Base-by-base conservation (phyloP, 192 early-diverging fungal species). In the Backusella morwellensis region DNA sequence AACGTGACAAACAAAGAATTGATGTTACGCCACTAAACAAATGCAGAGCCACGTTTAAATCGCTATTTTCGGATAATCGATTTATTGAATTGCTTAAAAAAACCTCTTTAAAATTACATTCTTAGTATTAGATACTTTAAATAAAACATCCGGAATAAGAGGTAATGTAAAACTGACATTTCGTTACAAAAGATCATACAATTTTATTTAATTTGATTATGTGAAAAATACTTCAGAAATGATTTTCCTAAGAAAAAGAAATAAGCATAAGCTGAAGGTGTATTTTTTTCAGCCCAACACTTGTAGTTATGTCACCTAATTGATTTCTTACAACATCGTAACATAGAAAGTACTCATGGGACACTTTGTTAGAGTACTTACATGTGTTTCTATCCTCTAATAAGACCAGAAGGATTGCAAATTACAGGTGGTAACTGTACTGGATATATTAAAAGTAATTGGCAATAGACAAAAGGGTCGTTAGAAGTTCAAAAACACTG, bases 281-380 rank as follows among this genome's bases (percentile, higher is more conserved):
- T 88, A 88, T 66, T 79, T 74, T 32, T 15, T 77, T 85, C 23
- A 83, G 87, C 35, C 79, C 87, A 26, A 82, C 73, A 19, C 82
- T 86, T 79, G 87, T 90, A 84, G 87, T 86, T 23, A 77, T 80
- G 17, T 86, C 86, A 12, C 84, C 85, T 77, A 90, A 90, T 70
- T 86, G 85, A 38, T 74, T 90, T 50, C 83, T 87, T 75, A 86
- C 84, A 11, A 73, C 83, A n/a, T 83, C 85, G 11, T 72, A 89
- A 0, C 66, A 72, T 29, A 75, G 81, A 68, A 83, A 90, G 50
- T 32, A 32, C 32, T 32, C 85, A 89, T 40, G 88, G 85, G 87
- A 85, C 89, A 21, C 79, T 90, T 42, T 90, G 87, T 86, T 80
- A 88, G 0, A 88, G 89, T 68, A 87, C 86, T 12, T 86, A 90